Evolutionary conservation across 306 rosid species (phyloP), one percentile per base, ranked within the genome.

Genomic region (Medicago truncatula): DNA sequence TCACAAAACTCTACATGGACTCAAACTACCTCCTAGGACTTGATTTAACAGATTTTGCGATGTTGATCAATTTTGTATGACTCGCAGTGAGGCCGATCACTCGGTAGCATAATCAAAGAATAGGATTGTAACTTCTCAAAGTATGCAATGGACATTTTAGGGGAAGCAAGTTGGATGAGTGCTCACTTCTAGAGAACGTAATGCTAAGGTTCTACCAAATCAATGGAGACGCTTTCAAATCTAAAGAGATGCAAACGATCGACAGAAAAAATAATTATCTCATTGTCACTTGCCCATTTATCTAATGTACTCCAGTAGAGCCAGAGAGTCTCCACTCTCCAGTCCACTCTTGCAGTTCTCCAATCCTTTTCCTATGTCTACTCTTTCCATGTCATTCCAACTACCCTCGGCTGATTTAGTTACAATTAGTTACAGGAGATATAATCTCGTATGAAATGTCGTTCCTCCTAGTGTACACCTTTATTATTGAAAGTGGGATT

Each of bases 21-120:
- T 53, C 25, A 16, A 53, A 53, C 23, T 7, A 8, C 59, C 59
- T 16, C 12, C 9, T 18, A 17, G 23, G 25, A 16, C 59, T 53
- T 53, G 10, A 20, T 53, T 53, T 53, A 53, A 7, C 21, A 53
- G 25, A 53, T 53, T 53, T 17, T 53, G 12, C 7, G 12, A 17
- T 53, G 23, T 52, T 52, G 17, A 52, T n/a, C 57, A 52, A 53
- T 53, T 53, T 53, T 53, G 59, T 53, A 53, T 17, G 23, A 53
- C 59, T 16, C 11, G n/a, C 5, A 53, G 25, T 53, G 59, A 16
- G 59, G 59, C 25, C 8, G 23, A 53, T 53, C 59, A 53, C 59
- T 18, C 13, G 10, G 25, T 47, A 25, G 10, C 20, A 16, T 53
- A 53, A 53, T 53, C 59, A 17, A 53, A 53, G 59, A 8, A 53